Evolutionary conservation across 768 basidiomycete species (phyloP).

Genomic region (Amanita pseudoporphyria): DNA sequence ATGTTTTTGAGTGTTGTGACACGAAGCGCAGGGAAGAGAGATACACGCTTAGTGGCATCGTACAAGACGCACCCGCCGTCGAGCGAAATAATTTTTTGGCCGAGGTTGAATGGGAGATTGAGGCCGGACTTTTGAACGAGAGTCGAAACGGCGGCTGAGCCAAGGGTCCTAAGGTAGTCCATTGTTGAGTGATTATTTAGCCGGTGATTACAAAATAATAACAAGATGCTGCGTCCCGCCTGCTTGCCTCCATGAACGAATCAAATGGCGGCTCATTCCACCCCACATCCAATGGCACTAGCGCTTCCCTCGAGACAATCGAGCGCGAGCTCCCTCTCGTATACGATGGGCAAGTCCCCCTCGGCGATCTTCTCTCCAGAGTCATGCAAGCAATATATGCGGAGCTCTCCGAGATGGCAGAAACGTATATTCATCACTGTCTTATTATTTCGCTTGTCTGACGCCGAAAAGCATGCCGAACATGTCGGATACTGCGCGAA

Average conservation of each 20-base stretch:
- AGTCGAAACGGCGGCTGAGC: slow-evolving; percentile 79
- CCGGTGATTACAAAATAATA: neutral
- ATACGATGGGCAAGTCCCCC: slow-evolving; percentile 59
- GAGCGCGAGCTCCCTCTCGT: slow-evolving; percentile 70
- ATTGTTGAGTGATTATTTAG: slow-evolving; percentile 26
- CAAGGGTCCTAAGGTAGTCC: slow-evolving; percentile 78
- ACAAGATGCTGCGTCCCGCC: neutral
- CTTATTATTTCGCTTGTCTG: neutral
- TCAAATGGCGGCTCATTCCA: slow-evolving; percentile 6
- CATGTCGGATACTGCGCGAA: slow-evolving; percentile 74
- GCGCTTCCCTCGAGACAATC: slow-evolving; percentile 42
- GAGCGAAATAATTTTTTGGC: slow-evolving; percentile 55
- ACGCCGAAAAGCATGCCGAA: slow-evolving; percentile 50
- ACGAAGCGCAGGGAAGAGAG: slow-evolving; percentile 4
- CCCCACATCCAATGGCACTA: slow-evolving; percentile 13
- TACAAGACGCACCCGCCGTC: slow-evolving; percentile 79
- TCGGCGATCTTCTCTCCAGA: slow-evolving; percentile 68
- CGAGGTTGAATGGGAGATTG: slow-evolving; percentile 80
- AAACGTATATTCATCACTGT: slow-evolving; percentile 54
- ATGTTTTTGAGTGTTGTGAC: slow-evolving; percentile 7
- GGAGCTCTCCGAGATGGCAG: slow-evolving; percentile 73
- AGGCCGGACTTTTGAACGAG: slow-evolving; percentile 93
- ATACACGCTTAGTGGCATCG: slow-evolving; percentile 82
- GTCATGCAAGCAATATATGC: slow-evolving; percentile 74
- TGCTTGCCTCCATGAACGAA: slow-evolving; percentile 1